A percentile compares a stretch with the other conserved stretches of the same genome.
These are phyloP conservation scores for Ceratobasidium sp. DNA, from an alignment of 1,284 basidiomycete genomes.

Conservation along the genomic window DNA sequence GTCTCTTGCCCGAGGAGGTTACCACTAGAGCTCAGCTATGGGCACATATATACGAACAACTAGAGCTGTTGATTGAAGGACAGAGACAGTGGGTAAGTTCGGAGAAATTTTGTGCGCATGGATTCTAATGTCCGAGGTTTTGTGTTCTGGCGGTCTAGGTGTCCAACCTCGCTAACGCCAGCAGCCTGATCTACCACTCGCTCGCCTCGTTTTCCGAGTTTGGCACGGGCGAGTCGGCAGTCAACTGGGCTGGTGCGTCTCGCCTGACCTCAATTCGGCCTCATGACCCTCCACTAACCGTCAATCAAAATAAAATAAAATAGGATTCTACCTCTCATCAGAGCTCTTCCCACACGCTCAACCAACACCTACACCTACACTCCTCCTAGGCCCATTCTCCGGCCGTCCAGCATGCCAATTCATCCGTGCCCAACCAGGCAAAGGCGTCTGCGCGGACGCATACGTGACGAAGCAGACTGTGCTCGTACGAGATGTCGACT, in stretches of 20 bases:
- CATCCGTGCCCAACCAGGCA: slow-evolving; percentile 72
- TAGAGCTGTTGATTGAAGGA: slow-evolving; percentile 73
- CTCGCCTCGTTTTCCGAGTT: slow-evolving; percentile 78
- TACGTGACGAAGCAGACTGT: slow-evolving; percentile 71
- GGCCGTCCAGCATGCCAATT: slow-evolving; percentile 91
- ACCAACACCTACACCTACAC: slow-evolving; percentile 49
- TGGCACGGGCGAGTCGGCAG: slow-evolving; percentile 72
- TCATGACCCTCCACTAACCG: neutral
- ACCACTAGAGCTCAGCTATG: slow-evolving; percentile 81
- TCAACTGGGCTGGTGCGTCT: slow-evolving; percentile 89
- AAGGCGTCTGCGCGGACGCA: slow-evolving; percentile 87
- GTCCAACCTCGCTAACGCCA: slow-evolving; percentile 87
- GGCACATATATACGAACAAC: slow-evolving; percentile 76
- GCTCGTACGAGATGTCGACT: slow-evolving; percentile 79
- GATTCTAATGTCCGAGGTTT: slow-evolving; percentile 22
- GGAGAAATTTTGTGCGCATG: neutral
- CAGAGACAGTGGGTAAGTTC: slow-evolving; percentile 80
- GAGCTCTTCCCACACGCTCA: slow-evolving; percentile 70
- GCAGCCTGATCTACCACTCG: slow-evolving; percentile 83
- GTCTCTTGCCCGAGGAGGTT: slow-evolving; percentile 76
- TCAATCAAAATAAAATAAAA: neutral
- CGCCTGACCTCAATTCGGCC: slow-evolving; percentile 19
- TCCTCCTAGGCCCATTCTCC: slow-evolving; percentile 87
- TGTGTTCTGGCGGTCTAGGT: slow-evolving; percentile 71
- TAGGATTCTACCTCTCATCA: slow-evolving; percentile 87